Percentiles rank a stretch among this genome's conserved stretches.
Conservation (phyloP, 176 grass and related monocot genomes). For the Carex myosuroides region DNA sequence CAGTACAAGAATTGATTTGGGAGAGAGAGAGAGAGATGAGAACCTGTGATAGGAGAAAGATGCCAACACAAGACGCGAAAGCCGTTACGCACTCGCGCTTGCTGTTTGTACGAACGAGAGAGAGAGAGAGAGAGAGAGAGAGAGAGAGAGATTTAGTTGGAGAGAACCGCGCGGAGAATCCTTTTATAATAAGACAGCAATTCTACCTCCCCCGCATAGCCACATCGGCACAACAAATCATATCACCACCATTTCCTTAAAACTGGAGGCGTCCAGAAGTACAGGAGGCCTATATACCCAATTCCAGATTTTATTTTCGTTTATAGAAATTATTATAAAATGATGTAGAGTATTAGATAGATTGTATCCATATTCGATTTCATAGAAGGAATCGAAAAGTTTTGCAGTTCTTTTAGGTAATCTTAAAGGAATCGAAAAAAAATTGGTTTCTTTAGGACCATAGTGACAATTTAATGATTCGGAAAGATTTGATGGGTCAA, state of each 20-base stretch:
- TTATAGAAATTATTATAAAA: too few relatives aligned
- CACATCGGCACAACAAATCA: background rate
- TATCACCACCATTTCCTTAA: background rate
- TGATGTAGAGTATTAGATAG: too few relatives aligned
- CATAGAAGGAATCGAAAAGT: too few relatives aligned
- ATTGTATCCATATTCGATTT: too few relatives aligned
- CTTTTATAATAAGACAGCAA: background rate
- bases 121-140: background rate
- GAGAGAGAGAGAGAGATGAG: background rate
- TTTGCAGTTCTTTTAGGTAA: too few relatives aligned
- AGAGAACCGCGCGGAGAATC: background rate
- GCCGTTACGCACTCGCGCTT: background rate
- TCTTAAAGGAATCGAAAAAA: too few relatives aligned
- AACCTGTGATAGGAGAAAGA: too few relatives aligned
- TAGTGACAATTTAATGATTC: too few relatives aligned
- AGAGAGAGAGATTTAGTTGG: background rate
- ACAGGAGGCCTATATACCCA: background rate
- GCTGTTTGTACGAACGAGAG: background rate
- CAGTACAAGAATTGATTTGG: background rate
- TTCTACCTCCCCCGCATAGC: background rate
- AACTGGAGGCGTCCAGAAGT: background rate
- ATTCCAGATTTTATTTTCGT: too few relatives aligned
- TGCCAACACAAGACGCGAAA: background rate
- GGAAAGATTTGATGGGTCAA: too few relatives aligned
- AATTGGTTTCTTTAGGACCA: too few relatives aligned